Evolutionary conservation across 2,329 filamentous ascomycete species (phyloP).

Genomic region (Alternaria novae-zelandiae): DNA sequence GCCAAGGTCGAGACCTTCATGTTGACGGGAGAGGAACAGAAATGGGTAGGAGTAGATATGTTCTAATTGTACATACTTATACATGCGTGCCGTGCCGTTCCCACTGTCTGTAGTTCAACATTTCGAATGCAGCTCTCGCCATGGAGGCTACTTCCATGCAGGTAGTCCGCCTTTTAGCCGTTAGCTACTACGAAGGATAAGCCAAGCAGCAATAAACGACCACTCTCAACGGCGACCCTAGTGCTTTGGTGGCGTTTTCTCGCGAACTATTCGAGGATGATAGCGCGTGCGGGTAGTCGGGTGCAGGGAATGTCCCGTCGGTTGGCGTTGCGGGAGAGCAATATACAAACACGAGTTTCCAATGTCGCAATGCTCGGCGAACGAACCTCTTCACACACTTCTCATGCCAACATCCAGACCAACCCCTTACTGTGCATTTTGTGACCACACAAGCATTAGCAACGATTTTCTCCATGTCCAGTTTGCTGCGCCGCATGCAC

Average conservation of each 20-base stretch:
- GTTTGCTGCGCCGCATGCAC: neutral
- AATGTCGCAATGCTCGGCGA: neutral
- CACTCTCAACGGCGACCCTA: neutral
- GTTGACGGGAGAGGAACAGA: neutral
- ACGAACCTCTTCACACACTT: neutral
- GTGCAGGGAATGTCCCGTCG: neutral
- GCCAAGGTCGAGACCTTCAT: neutral
- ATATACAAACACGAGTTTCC: neutral
- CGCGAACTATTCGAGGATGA: neutral
- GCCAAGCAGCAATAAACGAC: neutral
- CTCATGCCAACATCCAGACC: neutral
- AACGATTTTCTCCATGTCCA: too few relatives aligned
- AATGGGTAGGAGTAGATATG: neutral
- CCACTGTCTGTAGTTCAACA: neutral
- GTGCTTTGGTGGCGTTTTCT: neutral
- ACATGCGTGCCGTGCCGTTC: neutral
- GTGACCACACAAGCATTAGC: neutral
- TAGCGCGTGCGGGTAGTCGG: neutral
- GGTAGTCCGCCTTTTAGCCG: neutral
- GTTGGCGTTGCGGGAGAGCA: neutral
- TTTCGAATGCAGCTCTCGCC: neutral
- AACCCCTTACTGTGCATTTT: neutral
- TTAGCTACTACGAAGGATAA: neutral
- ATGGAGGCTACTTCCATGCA: neutral
- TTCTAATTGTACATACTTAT: neutral